Evolutionary conservation across 352 stramenopile species (phyloP).

Genomic region (Phytopythium montanum): DNA sequence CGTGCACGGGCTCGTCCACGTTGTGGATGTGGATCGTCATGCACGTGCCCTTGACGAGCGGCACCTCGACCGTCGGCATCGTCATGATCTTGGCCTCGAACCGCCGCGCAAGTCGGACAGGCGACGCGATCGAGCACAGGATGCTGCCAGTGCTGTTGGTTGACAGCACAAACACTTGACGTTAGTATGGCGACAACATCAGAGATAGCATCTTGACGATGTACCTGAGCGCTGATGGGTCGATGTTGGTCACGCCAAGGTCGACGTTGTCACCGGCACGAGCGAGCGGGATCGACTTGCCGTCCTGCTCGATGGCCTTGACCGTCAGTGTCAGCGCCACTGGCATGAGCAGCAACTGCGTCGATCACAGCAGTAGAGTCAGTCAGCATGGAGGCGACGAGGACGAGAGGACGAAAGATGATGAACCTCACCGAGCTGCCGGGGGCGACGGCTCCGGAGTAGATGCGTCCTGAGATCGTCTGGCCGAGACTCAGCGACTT

Average conservation of each 20-base stretch:
- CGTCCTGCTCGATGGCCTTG: slow-evolving; percentile 79
- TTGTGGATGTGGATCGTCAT: slow-evolving; percentile 87
- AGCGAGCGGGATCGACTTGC: slow-evolving; percentile 50
- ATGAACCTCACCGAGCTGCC: slow-evolving; percentile 63
- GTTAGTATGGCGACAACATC: not conserved
- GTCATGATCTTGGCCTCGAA: slow-evolving; percentile 91
- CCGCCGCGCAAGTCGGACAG: slow-evolving; percentile 60
- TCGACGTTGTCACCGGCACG: slow-evolving; percentile 77
- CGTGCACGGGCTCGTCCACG: slow-evolving; percentile 81
- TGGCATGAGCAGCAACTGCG: slow-evolving; percentile 62
- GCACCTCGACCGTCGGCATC: slow-evolving; percentile 81
- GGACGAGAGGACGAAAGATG: not conserved
- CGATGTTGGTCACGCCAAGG: slow-evolving; percentile 72
- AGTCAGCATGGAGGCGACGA: not conserved
- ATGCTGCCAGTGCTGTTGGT: slow-evolving; percentile 65
- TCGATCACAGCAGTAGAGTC: not conserved
- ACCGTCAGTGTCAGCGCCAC: slow-evolving; percentile 47
- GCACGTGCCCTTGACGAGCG: slow-evolving; percentile 79
- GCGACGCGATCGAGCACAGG: slow-evolving; percentile 76
- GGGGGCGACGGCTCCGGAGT: slow-evolving; percentile 59
- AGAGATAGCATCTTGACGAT: not conserved
- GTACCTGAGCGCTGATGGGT: slow-evolving; percentile 66
- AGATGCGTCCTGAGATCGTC: slow-evolving; percentile 84
- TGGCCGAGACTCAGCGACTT: slow-evolving; percentile 82
- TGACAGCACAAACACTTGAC: slow-evolving; percentile 7